Percentiles rank a stretch among this genome's conserved stretches.
These are phyloP conservation scores for Marchantia paleacea DNA, from an alignment of 225 moss, liverwort and hornwort genomes.

Conservation along the genomic window DNA sequence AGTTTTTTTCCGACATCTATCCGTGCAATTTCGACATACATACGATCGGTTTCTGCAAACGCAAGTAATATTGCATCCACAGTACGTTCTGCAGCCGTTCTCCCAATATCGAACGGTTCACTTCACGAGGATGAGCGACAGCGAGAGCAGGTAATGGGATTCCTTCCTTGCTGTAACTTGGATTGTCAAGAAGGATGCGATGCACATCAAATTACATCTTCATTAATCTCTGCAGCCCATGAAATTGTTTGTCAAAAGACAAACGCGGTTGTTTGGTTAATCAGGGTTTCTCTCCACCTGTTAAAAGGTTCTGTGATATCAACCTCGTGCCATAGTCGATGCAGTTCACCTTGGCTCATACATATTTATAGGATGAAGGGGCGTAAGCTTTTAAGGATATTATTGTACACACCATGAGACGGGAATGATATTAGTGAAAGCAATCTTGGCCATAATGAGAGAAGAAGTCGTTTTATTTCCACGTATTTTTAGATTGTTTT, in stretches of 20 bases:
- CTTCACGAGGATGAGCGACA: conserved; percentile 94
- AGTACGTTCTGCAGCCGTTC: conserved; percentile 82
- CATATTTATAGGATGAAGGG: too few relatives aligned
- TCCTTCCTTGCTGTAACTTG: neutral
- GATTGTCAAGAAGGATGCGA: neutral
- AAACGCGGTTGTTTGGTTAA: neutral
- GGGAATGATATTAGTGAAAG: too few relatives aligned
- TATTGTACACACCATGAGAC: too few relatives aligned
- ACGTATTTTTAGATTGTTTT: too few relatives aligned
- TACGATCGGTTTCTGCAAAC: conserved; percentile 94
- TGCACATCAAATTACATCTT: neutral
- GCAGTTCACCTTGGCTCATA: too few relatives aligned
- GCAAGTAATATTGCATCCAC: conserved; percentile 94
- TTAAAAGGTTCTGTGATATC: too few relatives aligned
- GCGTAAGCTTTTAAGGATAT: too few relatives aligned
- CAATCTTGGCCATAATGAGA: too few relatives aligned
- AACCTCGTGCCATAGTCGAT: too few relatives aligned
- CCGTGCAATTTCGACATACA: conserved; percentile 84
- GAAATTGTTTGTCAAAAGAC: too few relatives aligned
- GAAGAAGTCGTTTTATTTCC: too few relatives aligned
- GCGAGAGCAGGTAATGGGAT: conserved; percentile 78
- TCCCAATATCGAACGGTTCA: conserved; percentile 74
- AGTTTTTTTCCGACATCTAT: conserved; percentile 85
- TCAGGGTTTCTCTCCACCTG: too few relatives aligned
- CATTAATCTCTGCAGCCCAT: neutral